Percentiles rank a stretch among this genome's conserved stretches.
Conservation (phyloP, 1,284 basidiomycete genomes). For the Apiotrichum brassicae region DNA sequence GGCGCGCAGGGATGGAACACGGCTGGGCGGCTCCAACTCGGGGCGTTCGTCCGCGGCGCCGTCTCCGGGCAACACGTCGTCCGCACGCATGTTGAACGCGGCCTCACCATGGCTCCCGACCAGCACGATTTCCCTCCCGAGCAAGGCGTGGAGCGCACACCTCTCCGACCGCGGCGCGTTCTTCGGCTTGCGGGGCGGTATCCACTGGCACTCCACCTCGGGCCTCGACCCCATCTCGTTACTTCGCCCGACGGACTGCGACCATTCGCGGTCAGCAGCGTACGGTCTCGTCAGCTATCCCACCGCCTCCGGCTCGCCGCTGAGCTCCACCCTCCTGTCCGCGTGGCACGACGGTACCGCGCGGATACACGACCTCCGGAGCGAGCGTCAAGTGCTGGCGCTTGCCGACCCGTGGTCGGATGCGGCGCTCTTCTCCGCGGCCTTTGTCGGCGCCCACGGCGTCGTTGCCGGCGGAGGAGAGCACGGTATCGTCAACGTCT, state of each 20-base stretch:
- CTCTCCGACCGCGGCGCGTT: slow-evolving; percentile 7
- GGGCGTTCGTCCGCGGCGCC: neutral
- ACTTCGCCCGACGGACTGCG: slow-evolving; percentile 2
- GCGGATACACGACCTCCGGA: slow-evolving; percentile 42
- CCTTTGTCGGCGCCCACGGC: slow-evolving; percentile 31
- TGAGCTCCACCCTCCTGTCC: slow-evolving; percentile 21
- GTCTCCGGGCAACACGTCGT: neutral
- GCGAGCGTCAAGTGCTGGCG: slow-evolving; percentile 18
- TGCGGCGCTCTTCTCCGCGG: slow-evolving; percentile 39
- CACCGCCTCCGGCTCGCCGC: neutral
- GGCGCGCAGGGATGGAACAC: neutral
- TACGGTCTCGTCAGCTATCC: slow-evolving; percentile 6
- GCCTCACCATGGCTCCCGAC: slow-evolving; percentile 34
- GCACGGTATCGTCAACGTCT: slow-evolving; percentile 41
- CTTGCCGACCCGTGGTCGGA: slow-evolving; percentile 41
- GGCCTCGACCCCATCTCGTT: neutral
- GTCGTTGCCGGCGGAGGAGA: slow-evolving; percentile 39
- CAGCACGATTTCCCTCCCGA: slow-evolving; percentile 15
- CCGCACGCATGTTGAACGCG: slow-evolving; percentile 25
- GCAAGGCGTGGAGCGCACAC: slow-evolving; percentile 36
- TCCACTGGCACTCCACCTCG: neutral
- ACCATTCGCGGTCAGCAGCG: slow-evolving; percentile 6
- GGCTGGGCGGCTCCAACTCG: neutral
- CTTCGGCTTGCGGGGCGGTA: slow-evolving; percentile 11
- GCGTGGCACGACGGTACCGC: slow-evolving; percentile 45